Percentiles rank a stretch among this genome's conserved stretches.
Evolutionary conservation across 495 filamentous ascomycete genomes (phyloP).

Genomic region (Lasiosphaeriaceae sp.): DNA sequence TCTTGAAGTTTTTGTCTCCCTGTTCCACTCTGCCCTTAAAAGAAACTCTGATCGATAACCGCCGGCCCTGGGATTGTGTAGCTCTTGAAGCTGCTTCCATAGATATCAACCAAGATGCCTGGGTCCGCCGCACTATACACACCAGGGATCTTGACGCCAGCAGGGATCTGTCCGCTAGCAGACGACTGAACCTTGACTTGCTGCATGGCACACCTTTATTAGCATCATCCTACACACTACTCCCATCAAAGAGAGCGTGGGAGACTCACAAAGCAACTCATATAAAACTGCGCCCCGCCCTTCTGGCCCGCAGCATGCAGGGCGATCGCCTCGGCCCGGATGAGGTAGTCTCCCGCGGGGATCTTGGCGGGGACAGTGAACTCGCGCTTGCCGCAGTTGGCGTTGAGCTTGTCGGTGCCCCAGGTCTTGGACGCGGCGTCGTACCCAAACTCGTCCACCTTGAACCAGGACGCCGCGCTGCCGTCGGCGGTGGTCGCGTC

Average conservation of each 20-base stretch:
- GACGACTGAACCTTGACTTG: slow-evolving; percentile 42
- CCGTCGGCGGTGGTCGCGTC: slow-evolving; percentile 35
- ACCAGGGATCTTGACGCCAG: slow-evolving; percentile 45
- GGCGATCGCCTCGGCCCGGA: slow-evolving; percentile 48
- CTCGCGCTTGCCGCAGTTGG: slow-evolving; percentile 38
- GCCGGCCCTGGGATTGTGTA: slow-evolving; percentile 34
- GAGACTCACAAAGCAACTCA: slow-evolving; percentile 29
- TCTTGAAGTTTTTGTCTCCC: no score
- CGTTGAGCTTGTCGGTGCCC: slow-evolving; percentile 24
- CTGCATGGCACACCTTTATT: slow-evolving; percentile 5
- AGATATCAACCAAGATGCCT: slow-evolving; percentile 42
- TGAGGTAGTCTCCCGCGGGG: slow-evolving; percentile 42
- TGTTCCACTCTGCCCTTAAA: no score
- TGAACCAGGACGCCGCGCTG: slow-evolving; percentile 35
- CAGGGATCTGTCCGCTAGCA: slow-evolving; percentile 31
- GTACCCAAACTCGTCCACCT: slow-evolving; percentile 16
- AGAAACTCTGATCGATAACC: slow-evolving; percentile 22
- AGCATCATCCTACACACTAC: not conserved
- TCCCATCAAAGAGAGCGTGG: not conserved
- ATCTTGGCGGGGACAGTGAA: slow-evolving; percentile 41
- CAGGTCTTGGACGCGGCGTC: slow-evolving; percentile 25
- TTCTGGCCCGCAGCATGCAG: slow-evolving; percentile 36
- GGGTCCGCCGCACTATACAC: slow-evolving; percentile 46
- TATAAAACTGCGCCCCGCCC: slow-evolving; percentile 49
- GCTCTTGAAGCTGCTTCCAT: slow-evolving; percentile 31